Base-by-base conservation (phyloP, 2,329 filamentous ascomycete genomes). In the Colletotrichum phormii region DNA sequence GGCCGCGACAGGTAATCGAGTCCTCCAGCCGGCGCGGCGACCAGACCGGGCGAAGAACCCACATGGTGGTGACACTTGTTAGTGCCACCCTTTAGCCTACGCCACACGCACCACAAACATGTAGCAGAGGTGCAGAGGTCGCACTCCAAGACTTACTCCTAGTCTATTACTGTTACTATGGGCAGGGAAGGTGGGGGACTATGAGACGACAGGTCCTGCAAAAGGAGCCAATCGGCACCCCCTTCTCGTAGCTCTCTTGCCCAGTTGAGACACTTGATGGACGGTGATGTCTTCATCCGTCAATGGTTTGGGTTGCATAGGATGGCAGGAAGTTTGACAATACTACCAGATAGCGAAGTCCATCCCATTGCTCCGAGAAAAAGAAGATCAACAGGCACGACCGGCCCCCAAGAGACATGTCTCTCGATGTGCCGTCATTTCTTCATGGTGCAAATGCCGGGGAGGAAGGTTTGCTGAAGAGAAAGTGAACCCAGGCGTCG, bases 331-430 rank as follows among this genome's bases (percentile, higher is more conserved):
- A 61, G 24, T 24, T 51, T 33, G 9, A 18, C 62, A 22, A 35
- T 8, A 18, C 26, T n/a, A 31, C 24, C 8, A n/a, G 31, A 42
- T 11, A 46, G 24, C 46, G 18, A 42, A 42, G 53, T 6, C 42
- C 24, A 22, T 53, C 13, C 37, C 22, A 59, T 46, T 69, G 64
- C 53, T 22, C 53, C 42, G 59, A 59, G 22, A 35, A 29, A 13
- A 31, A 54, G 37, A 63, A 46, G 59, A 72, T 69, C 59, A 60
- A 26, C 59, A 72, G 69, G 65, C 37, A 69, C 69, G 9, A n/a
- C 31, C 49, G 31, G 12, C 13, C 35, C 24, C 37, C 33, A 5
- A 22, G n/a, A 55, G 51, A 33, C 9, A 24, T 24, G 3, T 46
- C 49, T 35, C 59, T 18, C 35, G 29, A 62, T 67, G 51, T 42